Conservation (phyloP, 2,329 filamentous ascomycete species). For the Diplodia scrobiculata region DNA sequence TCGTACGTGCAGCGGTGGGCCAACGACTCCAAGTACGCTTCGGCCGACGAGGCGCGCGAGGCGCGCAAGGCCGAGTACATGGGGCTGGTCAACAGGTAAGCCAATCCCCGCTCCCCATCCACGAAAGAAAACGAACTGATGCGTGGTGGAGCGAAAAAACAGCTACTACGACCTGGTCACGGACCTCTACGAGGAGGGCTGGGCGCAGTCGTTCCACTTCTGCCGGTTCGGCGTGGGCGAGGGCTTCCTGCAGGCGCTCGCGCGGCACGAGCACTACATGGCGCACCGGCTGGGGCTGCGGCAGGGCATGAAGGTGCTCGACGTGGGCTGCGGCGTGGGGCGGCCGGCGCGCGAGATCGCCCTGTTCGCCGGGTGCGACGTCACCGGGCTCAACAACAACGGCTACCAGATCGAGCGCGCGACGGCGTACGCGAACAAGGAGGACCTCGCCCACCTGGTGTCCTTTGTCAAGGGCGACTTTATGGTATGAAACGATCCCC, state of each 20-base stretch:
- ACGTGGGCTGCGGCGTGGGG: conserved; percentile 96
- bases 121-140: too few species aligned
- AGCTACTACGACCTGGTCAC: conserved; percentile 96
- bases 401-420: conserved; percentile 98
- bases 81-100: conserved; percentile 81
- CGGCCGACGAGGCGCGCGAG: conserved; percentile 77
- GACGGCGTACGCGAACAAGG: conserved; percentile 76
- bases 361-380: conserved; percentile 87
- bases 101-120: neutral
- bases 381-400: conserved; percentile 96
- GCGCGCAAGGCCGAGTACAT: conserved; percentile 86
- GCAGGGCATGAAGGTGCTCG: conserved; percentile 84
- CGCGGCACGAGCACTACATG: conserved; percentile 96
- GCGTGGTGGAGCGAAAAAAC: too few species aligned
- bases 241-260: conserved; percentile 85
- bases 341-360: conserved; percentile 93
- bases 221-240: conserved; percentile 88
- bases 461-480: conserved; percentile 94
- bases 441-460: conserved; percentile 77
- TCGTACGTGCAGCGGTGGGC: conserved; percentile 98
- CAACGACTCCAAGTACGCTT: conserved; percentile 85
- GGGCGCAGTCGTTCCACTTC: conserved; percentile 97
- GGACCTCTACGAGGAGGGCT: conserved; percentile 94
- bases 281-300: conserved; percentile 84
- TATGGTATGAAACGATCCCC: conserved; percentile 60